These are phyloP conservation scores for Candida coleopterorum DNA, from an alignment of 805 yeast species.

Conservation along the genomic window DNA sequence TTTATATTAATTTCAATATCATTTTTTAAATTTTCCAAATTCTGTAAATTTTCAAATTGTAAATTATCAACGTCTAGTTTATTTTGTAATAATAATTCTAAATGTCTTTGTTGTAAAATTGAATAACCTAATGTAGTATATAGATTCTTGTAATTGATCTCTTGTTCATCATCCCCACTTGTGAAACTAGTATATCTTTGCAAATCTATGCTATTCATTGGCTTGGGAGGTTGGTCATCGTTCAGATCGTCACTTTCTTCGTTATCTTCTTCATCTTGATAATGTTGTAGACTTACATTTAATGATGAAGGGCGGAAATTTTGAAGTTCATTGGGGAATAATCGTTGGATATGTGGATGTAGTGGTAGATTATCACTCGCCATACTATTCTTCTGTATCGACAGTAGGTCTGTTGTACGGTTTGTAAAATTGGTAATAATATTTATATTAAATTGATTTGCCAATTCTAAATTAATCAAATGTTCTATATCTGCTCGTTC, in stretches of 20 bases:
- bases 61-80: constrained; percentile 34
- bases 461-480: constrained; percentile 25
- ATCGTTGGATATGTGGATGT: constrained; percentile 20
- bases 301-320: constrained; percentile 7
- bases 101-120: constrained; percentile 34
- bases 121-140: constrained; percentile 39
- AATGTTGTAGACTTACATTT: constrained; percentile 17
- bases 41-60: constrained; percentile 26
- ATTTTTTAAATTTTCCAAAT: constrained; percentile 21
- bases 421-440: constrained; percentile 7
- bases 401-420: too few relatives aligned
- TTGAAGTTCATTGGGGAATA: constrained; percentile 14
- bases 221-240: constrained; percentile 10
- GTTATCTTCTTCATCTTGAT: constrained; percentile 22
- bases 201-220: constrained; percentile 29
- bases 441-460: constrained; percentile 10
- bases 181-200: constrained; percentile 24
- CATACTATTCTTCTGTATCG: not conserved
- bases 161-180: constrained; percentile 6
- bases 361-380: constrained; percentile 2
- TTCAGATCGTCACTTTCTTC: constrained; percentile 16
- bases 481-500: constrained; percentile 33
- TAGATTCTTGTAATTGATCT: constrained; percentile 13
- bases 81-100: constrained; percentile 29
- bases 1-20: constrained; percentile 17